Percentiles rank a stretch among this genome's conserved stretches.
Conservation (phyloP, 2,329 filamentous ascomycete species). For the Karstenula rhodostoma region DNA sequence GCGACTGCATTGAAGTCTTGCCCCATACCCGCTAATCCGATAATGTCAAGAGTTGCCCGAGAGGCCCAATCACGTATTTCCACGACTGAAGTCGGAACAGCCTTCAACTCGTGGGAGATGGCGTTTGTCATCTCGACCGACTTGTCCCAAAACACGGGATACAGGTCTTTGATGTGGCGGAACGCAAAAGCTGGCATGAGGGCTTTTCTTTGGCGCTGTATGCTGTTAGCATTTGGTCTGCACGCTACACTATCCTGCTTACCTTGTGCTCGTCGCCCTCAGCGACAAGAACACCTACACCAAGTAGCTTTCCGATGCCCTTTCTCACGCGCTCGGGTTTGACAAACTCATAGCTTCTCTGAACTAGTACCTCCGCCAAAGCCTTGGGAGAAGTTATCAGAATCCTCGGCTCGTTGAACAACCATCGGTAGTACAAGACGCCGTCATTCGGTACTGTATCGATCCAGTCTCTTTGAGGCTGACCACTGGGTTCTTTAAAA, state of each 20-base stretch:
- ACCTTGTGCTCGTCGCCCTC: slow-evolving; percentile 91
- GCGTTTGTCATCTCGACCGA: slow-evolving; percentile 52
- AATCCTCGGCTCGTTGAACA: slow-evolving; percentile 57
- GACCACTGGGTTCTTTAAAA: slow-evolving; percentile 52
- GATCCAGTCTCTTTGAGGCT: slow-evolving; percentile 60
- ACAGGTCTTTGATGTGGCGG: slow-evolving; percentile 60
- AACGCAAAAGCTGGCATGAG: slow-evolving; percentile 61
- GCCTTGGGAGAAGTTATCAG: slow-evolving; percentile 57
- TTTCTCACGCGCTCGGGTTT: slow-evolving; percentile 57
- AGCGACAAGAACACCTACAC: slow-evolving; percentile 76
- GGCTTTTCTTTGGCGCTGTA: slow-evolving; percentile 55
- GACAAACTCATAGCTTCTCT: slow-evolving; percentile 61
- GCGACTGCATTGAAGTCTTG: slow-evolving; percentile 63
- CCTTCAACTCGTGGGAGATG: slow-evolving; percentile 41
- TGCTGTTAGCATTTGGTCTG: slow-evolving; percentile 17
- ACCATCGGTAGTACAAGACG: slow-evolving; percentile 60
- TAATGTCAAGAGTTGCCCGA: slow-evolving; percentile 66
- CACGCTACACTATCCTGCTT: slow-evolving; percentile 9
- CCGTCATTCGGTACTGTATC: slow-evolving; percentile 64
- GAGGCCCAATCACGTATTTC: slow-evolving; percentile 57
- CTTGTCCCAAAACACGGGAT: slow-evolving; percentile 60
- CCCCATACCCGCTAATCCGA: slow-evolving; percentile 65
- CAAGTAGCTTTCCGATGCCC: slow-evolving; percentile 70
- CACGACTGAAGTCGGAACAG: slow-evolving; percentile 41
- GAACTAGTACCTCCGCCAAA: slow-evolving; percentile 59